Conservation (phyloP, 2,329 filamentous ascomycete species). For the Cladobotryum mycophilum region DNA sequence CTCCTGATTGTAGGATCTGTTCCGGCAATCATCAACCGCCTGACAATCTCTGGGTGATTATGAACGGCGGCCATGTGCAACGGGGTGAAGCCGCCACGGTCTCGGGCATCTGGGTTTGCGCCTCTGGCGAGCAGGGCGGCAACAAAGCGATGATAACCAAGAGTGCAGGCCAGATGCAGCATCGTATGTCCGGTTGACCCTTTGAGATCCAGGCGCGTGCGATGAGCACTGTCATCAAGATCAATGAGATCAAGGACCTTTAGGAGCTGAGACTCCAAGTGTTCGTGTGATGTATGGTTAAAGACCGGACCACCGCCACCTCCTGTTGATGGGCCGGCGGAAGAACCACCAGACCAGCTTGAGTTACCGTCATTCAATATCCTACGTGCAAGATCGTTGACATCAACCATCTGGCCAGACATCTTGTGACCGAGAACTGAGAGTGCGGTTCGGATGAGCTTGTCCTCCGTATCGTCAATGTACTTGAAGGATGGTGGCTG, state of each 20-base stretch:
- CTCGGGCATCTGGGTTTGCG: slow-evolving; percentile 67
- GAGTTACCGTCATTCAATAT: slow-evolving; percentile 47
- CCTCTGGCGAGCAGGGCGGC: slow-evolving; percentile 70
- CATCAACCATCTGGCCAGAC: slow-evolving; percentile 56
- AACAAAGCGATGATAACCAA: slow-evolving; percentile 69
- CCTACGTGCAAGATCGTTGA: slow-evolving; percentile 54
- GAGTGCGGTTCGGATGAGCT: slow-evolving; percentile 62
- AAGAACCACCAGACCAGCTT: slow-evolving; percentile 41
- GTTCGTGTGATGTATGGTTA: slow-evolving; percentile 37
- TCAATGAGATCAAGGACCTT: slow-evolving; percentile 74
- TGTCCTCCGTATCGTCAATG: slow-evolving; percentile 62
- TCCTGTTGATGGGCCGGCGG: slow-evolving; percentile 29
- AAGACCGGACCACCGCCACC: slow-evolving; percentile 38
- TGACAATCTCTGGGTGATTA: slow-evolving; percentile 68
- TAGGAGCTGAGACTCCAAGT: slow-evolving; percentile 63
- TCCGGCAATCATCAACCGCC: slow-evolving; percentile 65
- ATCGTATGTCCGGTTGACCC: slow-evolving; percentile 68
- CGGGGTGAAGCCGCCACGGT: slow-evolving; percentile 74
- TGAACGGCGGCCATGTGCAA: slow-evolving; percentile 77
- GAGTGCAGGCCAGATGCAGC: slow-evolving; percentile 70
- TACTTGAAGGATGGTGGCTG: slow-evolving; percentile 62
- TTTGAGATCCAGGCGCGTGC: slow-evolving; percentile 60
- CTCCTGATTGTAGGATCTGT: slow-evolving; percentile 67
- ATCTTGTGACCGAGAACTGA: slow-evolving; percentile 58
- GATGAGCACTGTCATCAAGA: slow-evolving; percentile 64